A percentile compares a stretch with the other conserved stretches of the same genome.
Evolutionary conservation across 305 asterid species (phyloP).

Genomic region (Fraxinus greggii): DNA sequence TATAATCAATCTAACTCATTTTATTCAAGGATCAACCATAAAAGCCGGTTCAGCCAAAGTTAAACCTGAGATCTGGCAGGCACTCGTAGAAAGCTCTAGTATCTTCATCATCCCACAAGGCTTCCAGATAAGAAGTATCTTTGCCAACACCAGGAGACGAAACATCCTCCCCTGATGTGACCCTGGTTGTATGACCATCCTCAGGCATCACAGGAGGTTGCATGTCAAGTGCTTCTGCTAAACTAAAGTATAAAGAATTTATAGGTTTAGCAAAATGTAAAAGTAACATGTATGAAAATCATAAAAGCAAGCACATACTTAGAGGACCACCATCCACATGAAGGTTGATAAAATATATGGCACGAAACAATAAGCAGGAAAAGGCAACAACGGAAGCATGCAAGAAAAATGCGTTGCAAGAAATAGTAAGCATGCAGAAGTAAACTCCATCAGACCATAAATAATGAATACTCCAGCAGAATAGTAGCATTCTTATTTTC

Average conservation of each 20-base stretch:
- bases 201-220: constrained; percentile 98
- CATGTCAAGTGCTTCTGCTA: constrained; percentile 97
- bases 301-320: constrained; percentile 5
- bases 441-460: background rate
- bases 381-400: background rate
- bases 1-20: constrained; percentile 22
- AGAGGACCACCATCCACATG: background rate
- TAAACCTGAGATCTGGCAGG: constrained; percentile 90
- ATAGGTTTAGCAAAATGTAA: constrained; percentile 20
- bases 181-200: constrained; percentile 96
- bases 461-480: background rate
- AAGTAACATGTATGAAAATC: constrained; percentile 3
- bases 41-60: constrained; percentile 18
- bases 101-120: constrained; percentile 99
- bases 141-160: constrained; percentile 69
- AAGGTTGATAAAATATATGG: constrained; percentile 1
- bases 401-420: background rate
- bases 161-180: constrained; percentile 85
- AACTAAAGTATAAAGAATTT: constrained; percentile 42
- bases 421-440: background rate
- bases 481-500: background rate
- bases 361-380: constrained; percentile 13
- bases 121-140: constrained; percentile 74
- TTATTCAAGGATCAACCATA: constrained; percentile 19
- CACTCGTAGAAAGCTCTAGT: constrained; percentile 94